These are phyloP conservation scores for Trichomonascaceae sp. DNA, from an alignment of 1,139 yeast genomes.

Conservation along the genomic window DNA sequence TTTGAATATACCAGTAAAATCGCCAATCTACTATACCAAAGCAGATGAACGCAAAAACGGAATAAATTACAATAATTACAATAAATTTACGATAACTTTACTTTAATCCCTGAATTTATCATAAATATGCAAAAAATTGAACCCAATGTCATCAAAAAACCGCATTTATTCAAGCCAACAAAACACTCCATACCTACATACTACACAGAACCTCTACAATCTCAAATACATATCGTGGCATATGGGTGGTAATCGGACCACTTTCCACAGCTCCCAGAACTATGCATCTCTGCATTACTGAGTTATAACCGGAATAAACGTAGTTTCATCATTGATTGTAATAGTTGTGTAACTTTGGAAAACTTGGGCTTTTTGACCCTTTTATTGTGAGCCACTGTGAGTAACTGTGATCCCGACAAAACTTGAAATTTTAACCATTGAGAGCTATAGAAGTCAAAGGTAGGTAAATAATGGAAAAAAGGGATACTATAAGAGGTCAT, in stretches of 20 bases:
- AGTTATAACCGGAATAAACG: conserved; percentile 24
- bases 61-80: no score
- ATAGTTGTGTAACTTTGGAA: conserved; percentile 50
- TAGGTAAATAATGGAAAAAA: neutral
- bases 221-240: conserved; percentile 15
- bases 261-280: conserved; percentile 37
- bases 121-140: neutral
- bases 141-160: no score
- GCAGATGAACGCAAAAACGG: no score
- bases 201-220: conserved; percentile 10
- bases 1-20: no score
- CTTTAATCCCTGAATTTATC: no score
- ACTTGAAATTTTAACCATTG: conserved; percentile 1
- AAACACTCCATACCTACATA: no score
- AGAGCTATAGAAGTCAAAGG: neutral
- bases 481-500: neutral
- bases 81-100: no score
- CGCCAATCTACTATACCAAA: no score
- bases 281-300: conserved; percentile 34
- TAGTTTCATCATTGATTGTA: conserved; percentile 59
- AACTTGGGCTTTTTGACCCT: conserved; percentile 8
- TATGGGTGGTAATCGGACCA: conserved; percentile 37
- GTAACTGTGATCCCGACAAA: conserved; percentile 5
- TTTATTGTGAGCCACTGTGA: conserved; percentile 5
- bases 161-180: no score